A percentile compares a stretch with the other conserved stretches of the same genome.
Evolutionary conservation across 768 basidiomycete genomes (phyloP).

Genomic region (Leccinellum albellum): DNA sequence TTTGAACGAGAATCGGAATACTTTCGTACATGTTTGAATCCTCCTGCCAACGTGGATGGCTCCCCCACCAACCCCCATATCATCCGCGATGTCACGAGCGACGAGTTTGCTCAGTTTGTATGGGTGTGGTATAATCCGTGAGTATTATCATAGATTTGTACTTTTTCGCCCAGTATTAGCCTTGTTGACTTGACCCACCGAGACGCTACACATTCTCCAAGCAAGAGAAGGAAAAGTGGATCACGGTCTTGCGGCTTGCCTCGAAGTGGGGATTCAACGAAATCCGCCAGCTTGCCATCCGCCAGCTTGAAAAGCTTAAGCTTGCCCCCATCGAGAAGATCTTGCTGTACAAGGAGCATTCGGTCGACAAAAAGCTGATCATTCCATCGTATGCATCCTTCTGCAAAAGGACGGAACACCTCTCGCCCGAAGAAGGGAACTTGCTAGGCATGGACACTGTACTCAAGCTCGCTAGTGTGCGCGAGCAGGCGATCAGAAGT

Average conservation of each 20-base stretch:
- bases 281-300: slow-evolving; percentile 48
- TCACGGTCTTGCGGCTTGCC: slow-evolving; percentile 48
- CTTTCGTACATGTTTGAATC: slow-evolving; percentile 27
- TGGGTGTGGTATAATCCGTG: slow-evolving; percentile 54
- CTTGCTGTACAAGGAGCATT: slow-evolving; percentile 49
- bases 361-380: slow-evolving; percentile 46
- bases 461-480: slow-evolving; percentile 47
- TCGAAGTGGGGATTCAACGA: slow-evolving; percentile 53
- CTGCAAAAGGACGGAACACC: slow-evolving; percentile 47
- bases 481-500: slow-evolving; percentile 43
- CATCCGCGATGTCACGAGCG: slow-evolving; percentile 26
- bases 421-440: slow-evolving; percentile 50
- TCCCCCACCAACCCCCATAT: slow-evolving; percentile 2
- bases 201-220: slow-evolving; percentile 58
- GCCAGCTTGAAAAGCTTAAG: slow-evolving; percentile 48
- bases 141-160: background rate
- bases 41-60: slow-evolving; percentile 1
- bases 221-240: slow-evolving; percentile 50
- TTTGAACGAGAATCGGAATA: slow-evolving; percentile 35
- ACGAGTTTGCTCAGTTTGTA: slow-evolving; percentile 44
- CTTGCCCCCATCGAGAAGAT: slow-evolving; percentile 54
- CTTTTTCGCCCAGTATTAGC: background rate
- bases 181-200: background rate
- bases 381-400: slow-evolving; percentile 50
- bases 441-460: slow-evolving; percentile 57